Base-by-base conservation (phyloP, 2,329 filamentous ascomycete genomes). In the Pseudogymnoascus sp. region DNA sequence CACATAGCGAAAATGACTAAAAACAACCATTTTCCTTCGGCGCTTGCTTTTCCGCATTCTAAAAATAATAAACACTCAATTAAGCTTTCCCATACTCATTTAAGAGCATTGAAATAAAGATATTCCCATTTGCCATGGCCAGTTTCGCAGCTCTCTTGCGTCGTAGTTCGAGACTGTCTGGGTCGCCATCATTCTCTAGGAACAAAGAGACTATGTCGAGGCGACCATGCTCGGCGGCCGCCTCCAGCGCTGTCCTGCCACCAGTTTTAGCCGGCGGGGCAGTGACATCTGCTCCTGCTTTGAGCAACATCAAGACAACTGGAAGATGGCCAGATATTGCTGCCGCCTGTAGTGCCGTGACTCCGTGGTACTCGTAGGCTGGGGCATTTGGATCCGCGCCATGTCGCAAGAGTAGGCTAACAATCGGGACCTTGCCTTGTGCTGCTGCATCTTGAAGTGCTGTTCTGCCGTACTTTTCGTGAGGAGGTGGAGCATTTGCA, bases 261-360 rank as follows among this genome's bases (percentile, higher is more conserved):
- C 62, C 39, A 25, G 63, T 63, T 62, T 64, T 65, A 1, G 62
- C 65, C 12, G 61, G 60, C 5, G 14, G 25, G 16, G 62, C 62
- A 55, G 64, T 67, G 16, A 66, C 33, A 59, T 66, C 64, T 19
- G 65, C 64, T 14, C 64, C 63, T n/a, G 64, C 62, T 14, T n/a
- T n/a, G n/a, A 67, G 39, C 7, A 67, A 60, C 14, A 22, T 35
- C 3, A 60, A 11, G 3, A 60, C 49, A 14, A 67, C 25, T 6
- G 25, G 6, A 33, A 64, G 28, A 38, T 67, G 61, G 6, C 62
- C 62, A 16, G 28, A 12, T 14, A 58, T 49, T n/a, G 42, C 41
- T n/a, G 65, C 65, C 6, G 61, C 62, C 59, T 67, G 64, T 14
- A 67, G 45, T 12, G 65, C 64, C 0, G 65, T 64, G 33, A 62